Evolutionary conservation across 2,329 filamentous ascomycete genomes (phyloP).

Genomic region (Rhynchosporium secalis): DNA sequence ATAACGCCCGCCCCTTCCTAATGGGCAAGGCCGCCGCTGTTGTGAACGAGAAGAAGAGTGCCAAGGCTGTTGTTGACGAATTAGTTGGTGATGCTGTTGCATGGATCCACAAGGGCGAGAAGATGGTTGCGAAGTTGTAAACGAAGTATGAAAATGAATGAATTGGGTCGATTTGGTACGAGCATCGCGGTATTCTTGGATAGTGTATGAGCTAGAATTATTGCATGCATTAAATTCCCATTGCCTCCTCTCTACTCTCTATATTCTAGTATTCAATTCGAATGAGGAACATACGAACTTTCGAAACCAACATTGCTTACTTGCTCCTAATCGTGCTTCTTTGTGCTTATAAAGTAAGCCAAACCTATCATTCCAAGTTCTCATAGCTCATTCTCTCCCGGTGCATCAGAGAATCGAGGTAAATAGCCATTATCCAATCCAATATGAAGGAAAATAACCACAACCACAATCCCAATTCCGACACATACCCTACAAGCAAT

Average conservation of each 20-base stretch:
- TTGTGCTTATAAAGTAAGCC: too few relatives aligned
- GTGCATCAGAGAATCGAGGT: too few relatives aligned
- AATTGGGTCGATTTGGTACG: neutral
- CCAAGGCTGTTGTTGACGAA: slow-evolving; percentile 92
- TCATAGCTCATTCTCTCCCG: too few relatives aligned
- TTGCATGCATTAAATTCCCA: slow-evolving; percentile 6
- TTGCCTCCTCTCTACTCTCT: neutral
- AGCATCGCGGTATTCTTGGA: slow-evolving; percentile 13
- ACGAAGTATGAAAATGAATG: slow-evolving; percentile 6
- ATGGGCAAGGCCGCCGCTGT: slow-evolving; percentile 98
- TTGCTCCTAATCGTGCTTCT: too few relatives aligned
- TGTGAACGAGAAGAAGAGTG: slow-evolving; percentile 87
- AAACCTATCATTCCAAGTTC: too few relatives aligned
- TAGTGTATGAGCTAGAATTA: slow-evolving; percentile 21
- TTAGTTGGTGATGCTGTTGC: slow-evolving; percentile 80
- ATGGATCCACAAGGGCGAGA: slow-evolving; percentile 67
- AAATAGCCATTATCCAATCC: too few relatives aligned
- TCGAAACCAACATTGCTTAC: too few relatives aligned
- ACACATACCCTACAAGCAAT: too few relatives aligned
- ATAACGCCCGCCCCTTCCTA: slow-evolving; percentile 85
- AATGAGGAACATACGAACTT: too few relatives aligned
- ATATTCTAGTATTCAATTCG: too few relatives aligned
- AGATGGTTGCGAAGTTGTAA: slow-evolving; percentile 69
- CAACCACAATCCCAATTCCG: too few relatives aligned
- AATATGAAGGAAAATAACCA: too few relatives aligned